phyloP scores from a whole-genome alignment of 1,139 yeast genomes.

The Groenewaldozyma sp. region DNA sequence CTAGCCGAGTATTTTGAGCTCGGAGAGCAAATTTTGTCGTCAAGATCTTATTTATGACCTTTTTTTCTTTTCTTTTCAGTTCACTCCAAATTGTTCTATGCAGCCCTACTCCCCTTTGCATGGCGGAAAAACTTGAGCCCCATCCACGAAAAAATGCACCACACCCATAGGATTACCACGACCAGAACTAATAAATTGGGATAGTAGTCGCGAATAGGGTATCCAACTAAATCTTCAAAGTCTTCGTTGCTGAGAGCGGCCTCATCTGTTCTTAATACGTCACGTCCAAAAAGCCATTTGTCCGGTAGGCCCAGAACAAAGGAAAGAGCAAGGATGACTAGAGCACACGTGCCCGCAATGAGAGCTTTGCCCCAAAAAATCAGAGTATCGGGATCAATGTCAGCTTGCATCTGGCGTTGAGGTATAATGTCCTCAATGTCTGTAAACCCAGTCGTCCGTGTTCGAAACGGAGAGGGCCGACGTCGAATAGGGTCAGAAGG shows the following conservation, averaged over 20 bases:
- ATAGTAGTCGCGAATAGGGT: conserved; percentile 37
- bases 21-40: conserved; percentile 4
- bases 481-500: background rate
- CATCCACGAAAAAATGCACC: conserved; percentile 69
- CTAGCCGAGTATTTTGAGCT: conserved; percentile 28
- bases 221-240: conserved; percentile 28
- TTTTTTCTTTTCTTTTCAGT: background rate
- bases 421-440: background rate
- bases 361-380: conserved; percentile 8
- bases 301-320: conserved; percentile 18
- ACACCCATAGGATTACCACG: conserved; percentile 56
- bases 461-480: background rate
- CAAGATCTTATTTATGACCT: background rate
- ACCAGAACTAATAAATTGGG: conserved; percentile 44
- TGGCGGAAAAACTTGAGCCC: conserved; percentile 71
- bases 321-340: conserved; percentile 6
- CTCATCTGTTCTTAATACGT: background rate
- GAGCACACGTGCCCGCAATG: conserved; percentile 20
- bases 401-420: background rate
- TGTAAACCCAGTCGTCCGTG: conserved; percentile 1
- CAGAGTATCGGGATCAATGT: conserved; percentile 3
- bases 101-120: conserved; percentile 44
- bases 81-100: background rate
- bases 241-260: conserved; percentile 8
- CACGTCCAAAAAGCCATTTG: background rate